Base-by-base conservation (phyloP, 1,284 basidiomycete genomes). In the Mixia osmundae region DNA sequence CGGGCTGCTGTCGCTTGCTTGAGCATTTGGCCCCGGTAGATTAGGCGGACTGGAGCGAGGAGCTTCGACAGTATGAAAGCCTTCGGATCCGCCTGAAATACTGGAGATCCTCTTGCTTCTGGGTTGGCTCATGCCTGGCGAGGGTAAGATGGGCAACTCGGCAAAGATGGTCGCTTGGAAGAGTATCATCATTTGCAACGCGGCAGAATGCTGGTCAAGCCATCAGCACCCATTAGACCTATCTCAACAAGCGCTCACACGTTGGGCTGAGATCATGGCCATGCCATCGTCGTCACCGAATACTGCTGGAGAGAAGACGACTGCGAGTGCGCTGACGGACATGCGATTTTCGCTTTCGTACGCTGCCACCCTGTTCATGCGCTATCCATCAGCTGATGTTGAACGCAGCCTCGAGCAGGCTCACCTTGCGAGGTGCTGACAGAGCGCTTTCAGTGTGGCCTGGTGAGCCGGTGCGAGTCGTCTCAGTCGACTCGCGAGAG, bases 401-500 rank as follows among this genome's bases (percentile, higher is more conserved):
- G 27, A 7, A 16, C 8, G 18, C 12, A 29, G 27, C n/a, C n/a
- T n/a, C n/a, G n/a, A n/a, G 14, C 12, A 14, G 7, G 14, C 7
- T 7, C 12, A 29, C 27, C 6, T 29, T 6, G 74, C 64, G 9
- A 97, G 68, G 55, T 95, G 89, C 47, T 89, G 78, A 12, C 91
- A 60, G n/a, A 95, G 57, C 7, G 72, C 68, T 47, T 72, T 76
- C 47, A 95, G 66, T 0, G 83, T 87, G 3, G 76, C 74, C 50
- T 87, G 80, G 54, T 95, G 83, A 26, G 94, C 72, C 0, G 69
- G 59, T 0, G 85, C 78, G 21, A 94, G 57, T 32, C 82, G 65
- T 25, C 79, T 70, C 44, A 94, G 40, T 3, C 48, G 72, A 56
- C 80, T 79, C 8, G 71, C 67, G 15, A 79, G 69, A 33, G 85